These are phyloP conservation scores for Rhodocollybia butyracea DNA, from an alignment of 768 basidiomycete species.

Conservation along the genomic window DNA sequence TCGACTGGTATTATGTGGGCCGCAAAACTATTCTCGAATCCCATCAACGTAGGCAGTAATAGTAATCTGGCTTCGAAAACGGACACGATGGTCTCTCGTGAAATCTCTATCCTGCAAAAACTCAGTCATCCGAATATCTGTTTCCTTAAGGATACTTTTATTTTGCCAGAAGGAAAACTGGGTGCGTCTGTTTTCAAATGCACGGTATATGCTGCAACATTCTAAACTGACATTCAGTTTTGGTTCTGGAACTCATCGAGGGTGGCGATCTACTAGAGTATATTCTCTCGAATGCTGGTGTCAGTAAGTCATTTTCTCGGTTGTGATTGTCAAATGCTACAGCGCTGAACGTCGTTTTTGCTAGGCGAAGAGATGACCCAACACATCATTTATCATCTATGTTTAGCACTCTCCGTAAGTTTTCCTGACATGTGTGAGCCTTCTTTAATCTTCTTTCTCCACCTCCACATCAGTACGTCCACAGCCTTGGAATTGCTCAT, in stretches of 20 bases:
- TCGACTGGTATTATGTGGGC: slow-evolving; percentile 74
- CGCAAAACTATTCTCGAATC: slow-evolving; percentile 81
- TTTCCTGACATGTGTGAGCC: neutral
- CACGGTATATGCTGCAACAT: neutral
- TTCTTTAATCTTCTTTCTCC: neutral
- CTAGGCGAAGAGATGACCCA: slow-evolving; percentile 54
- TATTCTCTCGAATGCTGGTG: slow-evolving; percentile 58
- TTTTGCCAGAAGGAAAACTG: slow-evolving; percentile 56
- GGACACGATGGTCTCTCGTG: slow-evolving; percentile 50
- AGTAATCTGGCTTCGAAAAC: slow-evolving; percentile 19
- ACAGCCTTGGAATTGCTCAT: slow-evolving; percentile 77
- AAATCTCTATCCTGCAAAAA: slow-evolving; percentile 75
- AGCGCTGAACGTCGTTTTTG: slow-evolving; percentile 8
- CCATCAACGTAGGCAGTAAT: slow-evolving; percentile 30
- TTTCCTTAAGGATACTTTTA: slow-evolving; percentile 72
- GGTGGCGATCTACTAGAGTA: slow-evolving; percentile 89
- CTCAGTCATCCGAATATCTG: slow-evolving; percentile 84
- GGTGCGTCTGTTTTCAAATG: slow-evolving; percentile 35
- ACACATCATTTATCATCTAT: slow-evolving; percentile 80
- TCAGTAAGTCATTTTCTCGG: slow-evolving; percentile 43
- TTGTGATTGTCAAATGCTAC: neutral
- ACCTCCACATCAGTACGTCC: slow-evolving; percentile 51
- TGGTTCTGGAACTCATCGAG: slow-evolving; percentile 81
- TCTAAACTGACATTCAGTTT: slow-evolving; percentile 40
- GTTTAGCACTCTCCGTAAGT: slow-evolving; percentile 70